Evolutionary conservation across 2,329 filamentous ascomycete genomes (phyloP).

Genomic region (Teratosphaeriaceae sp.): DNA sequence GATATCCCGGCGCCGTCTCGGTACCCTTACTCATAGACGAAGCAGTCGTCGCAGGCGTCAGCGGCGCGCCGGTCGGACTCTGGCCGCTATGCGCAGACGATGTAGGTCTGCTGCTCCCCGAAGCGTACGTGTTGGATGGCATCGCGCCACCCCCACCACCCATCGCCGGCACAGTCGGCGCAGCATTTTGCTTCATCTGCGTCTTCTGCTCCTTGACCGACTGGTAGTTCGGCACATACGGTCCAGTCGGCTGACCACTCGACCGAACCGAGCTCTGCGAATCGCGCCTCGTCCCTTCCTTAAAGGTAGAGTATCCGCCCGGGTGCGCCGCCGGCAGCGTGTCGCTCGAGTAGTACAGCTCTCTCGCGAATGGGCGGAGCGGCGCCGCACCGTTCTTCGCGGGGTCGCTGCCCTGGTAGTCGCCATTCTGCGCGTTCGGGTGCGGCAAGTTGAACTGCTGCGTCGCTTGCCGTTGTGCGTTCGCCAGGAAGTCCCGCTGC

Average conservation of each 20-base stretch:
- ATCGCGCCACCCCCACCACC: conserved; percentile 8
- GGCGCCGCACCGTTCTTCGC: conserved; percentile 17
- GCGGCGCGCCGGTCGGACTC: conserved; percentile 26
- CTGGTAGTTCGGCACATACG: conserved; percentile 21
- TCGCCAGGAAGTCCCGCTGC: conserved; percentile 23
- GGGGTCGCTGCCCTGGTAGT: conserved; percentile 21
- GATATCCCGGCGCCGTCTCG: conserved; percentile 31
- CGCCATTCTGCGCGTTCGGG: conserved; percentile 1
- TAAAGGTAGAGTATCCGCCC: conserved; percentile 30
- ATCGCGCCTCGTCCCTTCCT: conserved; percentile 20
- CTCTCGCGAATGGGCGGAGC: conserved; percentile 27
- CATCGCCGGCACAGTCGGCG: conserved; percentile 11
- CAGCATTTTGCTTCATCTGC: conserved; percentile 16
- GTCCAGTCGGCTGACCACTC: conserved; percentile 1
- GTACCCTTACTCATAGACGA: conserved; percentile 19
- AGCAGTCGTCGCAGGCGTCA: conserved; percentile 28
- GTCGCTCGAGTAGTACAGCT: conserved; percentile 32
- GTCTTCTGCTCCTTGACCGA: conserved; percentile 20
- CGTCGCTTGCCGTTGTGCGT: conserved; percentile 17
- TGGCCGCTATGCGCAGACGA: conserved; percentile 21
- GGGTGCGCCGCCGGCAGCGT: conserved; percentile 29
- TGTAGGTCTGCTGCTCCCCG: conserved; percentile 16
- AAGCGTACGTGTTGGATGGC: conserved; percentile 19
- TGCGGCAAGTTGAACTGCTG: conserved; percentile 7
- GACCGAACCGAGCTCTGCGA: conserved; percentile 25